Base-by-base conservation (phyloP, 2,329 filamentous ascomycete genomes). In the Talaromyces sp. region DNA sequence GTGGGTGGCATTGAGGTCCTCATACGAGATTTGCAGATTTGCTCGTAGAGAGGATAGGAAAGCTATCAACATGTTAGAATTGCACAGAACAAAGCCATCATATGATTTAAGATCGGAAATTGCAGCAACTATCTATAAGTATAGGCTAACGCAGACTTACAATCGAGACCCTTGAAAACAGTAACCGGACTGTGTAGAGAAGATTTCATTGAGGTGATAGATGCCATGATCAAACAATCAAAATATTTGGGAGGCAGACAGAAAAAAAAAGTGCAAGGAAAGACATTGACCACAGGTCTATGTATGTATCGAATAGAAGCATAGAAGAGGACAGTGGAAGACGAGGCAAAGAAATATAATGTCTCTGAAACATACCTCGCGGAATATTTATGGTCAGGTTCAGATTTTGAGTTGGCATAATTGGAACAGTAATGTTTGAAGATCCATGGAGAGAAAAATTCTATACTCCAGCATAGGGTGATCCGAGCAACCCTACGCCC, bases 21-120 rank as follows among this genome's bases (percentile, higher is more conserved):
- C 73, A 67, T 79, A 61, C 82, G 81, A 84, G 65, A 94, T 87
- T 71, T 89, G 88, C 63, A 95, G 85, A 73, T 95, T 95, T 68
- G 90, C 90, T 70, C 90, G 88, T 16, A 95, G 84, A 70, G 92
- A 94, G 64, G 88, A 90, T 78, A 95, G 90, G 81, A 95, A 95
- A 31, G 91, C 91, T 95, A 77, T 37, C 1, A 3, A 4, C 1
- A 45, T 59, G 56, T 59, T 33, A 59, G 56, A 14, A 59, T 9
- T 59, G 35, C 14, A 27, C 7, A 14, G 9, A 10, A 22, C 6
- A 16, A 37, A 14, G 9, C 31, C 27, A 14, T 37, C 11, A 19
- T 16, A 47, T 45, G 24, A 22, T 39, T n/a, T 4, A n/a, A 37
- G 27, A 49, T 3, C 27, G 24, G 31, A 58, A 9, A 43, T 27